Base-by-base conservation (phyloP, 169 alveolate genomes). In the Plasmodium sp. region DNA sequence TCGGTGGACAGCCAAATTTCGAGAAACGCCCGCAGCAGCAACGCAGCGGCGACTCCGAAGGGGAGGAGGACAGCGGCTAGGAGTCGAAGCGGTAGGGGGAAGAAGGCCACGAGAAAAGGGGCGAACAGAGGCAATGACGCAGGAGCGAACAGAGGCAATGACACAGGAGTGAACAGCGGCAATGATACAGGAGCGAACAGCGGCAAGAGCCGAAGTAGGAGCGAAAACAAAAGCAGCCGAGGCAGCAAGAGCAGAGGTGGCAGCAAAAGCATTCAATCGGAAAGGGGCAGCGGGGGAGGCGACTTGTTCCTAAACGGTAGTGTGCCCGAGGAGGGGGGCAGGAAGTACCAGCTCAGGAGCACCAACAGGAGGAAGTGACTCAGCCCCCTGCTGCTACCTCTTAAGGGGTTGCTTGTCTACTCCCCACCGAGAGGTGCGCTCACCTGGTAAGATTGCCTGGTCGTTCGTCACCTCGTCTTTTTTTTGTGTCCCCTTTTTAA, bases 281-380 rank as follows among this genome's bases (percentile, higher is more conserved):
- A 83, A 83, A 80, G 34, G 16, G 12, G 27, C 56, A 80, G 5
- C 10, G 31, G 2, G 16, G 51, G 39, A 41, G n/a, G 34, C 41
- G 71, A 39, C 33, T 27, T 54, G 67, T 14, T 14, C 4, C 18
- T 51, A 27, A 12, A 22, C 22, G 80, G 16, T 27, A 16, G 54
- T 18, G 67, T 12, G 67, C 36, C 45, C 16, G 36, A 22, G 34
- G 74, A 43, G 3, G 48, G 72, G n/a, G 16, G 31, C 31, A 84
- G 83, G 74, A 51, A 83, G 36, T 83, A 83, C 39, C 72, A 39
- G 7, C 62, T 83, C 18, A 83, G 92, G 83, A 84, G 83, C 31
- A 51, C 58, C 48, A 67, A 5, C 10, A 84, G 39, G 67, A 72
- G 77, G 51, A 67, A 43, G 73, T 81, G 51, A 51, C n/a, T 67